These are phyloP conservation scores for Beauveria rudraprayagi DNA, from an alignment of 2,329 filamentous ascomycete species.

Conservation along the genomic window DNA sequence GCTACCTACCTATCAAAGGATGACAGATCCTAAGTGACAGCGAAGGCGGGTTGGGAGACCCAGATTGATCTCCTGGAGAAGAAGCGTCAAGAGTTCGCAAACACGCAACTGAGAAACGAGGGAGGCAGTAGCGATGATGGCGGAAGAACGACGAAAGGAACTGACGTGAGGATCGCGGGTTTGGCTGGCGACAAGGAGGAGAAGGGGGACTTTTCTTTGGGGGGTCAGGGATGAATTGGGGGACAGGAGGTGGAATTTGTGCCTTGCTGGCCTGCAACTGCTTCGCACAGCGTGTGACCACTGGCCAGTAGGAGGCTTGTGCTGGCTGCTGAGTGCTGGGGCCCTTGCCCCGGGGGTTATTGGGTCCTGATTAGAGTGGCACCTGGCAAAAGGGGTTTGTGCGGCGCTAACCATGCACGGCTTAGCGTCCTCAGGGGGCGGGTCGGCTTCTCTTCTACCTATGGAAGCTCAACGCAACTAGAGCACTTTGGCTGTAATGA, in stretches of 20 bases:
- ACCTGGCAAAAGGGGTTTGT: slow-evolving; percentile 26
- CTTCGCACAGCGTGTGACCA: not conserved
- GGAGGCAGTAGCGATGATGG: slow-evolving; percentile 32
- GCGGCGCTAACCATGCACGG: slow-evolving; percentile 19
- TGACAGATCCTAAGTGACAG: slow-evolving; percentile 7
- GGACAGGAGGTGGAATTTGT: slow-evolving; percentile 23
- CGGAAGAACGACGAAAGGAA: slow-evolving; percentile 17
- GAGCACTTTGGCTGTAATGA: not conserved
- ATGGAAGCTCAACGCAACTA: slow-evolving; percentile 20
- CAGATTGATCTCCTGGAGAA: not conserved
- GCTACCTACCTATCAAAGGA: slow-evolving; percentile 9
- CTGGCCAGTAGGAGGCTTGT: slow-evolving; percentile 6
- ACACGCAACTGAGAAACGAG: slow-evolving; percentile 16
- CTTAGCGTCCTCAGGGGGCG: slow-evolving; percentile 18
- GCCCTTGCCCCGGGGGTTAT: slow-evolving; percentile 18
- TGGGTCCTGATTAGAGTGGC: slow-evolving; percentile 4
- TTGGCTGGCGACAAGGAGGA: slow-evolving; percentile 12
- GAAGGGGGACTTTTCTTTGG: slow-evolving; percentile 21
- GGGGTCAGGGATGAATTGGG: slow-evolving; percentile 14
- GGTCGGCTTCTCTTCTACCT: slow-evolving; percentile 16
- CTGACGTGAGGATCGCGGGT: slow-evolving; percentile 16
- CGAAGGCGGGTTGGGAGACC: not conserved
- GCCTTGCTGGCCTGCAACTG: slow-evolving; percentile 21
- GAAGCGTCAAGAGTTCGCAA: slow-evolving; percentile 7
- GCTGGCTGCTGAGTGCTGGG: slow-evolving; percentile 13